Evolutionary conservation across 225 moss, liverwort and hornwort species (phyloP).

Genomic region (Pseudoscleropodium purum): DNA sequence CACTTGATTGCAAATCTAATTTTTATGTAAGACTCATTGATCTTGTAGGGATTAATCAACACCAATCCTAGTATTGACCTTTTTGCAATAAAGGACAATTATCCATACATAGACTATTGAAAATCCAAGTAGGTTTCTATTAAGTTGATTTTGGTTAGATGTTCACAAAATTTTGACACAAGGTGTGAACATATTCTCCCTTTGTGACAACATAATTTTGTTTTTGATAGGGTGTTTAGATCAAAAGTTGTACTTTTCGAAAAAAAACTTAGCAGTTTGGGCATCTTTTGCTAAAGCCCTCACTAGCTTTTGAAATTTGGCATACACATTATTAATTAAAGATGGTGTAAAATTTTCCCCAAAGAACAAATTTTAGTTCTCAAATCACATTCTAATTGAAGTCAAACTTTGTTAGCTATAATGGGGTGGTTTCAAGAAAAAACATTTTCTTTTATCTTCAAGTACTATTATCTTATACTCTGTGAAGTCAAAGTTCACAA

Average conservation of each 20-base stretch:
- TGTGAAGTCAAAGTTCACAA: background rate
- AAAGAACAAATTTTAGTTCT: no score
- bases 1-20: background rate
- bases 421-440: fast-evolving
- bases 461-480: background rate
- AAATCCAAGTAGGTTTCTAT: background rate
- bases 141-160: background rate
- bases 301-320: background rate
- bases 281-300: background rate
- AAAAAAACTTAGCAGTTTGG: background rate
- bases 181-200: fast-evolving
- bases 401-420: background rate
- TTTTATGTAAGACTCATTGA: background rate
- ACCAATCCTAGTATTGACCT: background rate
- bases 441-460: background rate
- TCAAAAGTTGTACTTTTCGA: background rate
- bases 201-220: background rate
- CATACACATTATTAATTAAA: background rate
- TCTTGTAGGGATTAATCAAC: background rate
- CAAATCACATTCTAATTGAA: background rate
- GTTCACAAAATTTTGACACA: background rate
- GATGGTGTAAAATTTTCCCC: fast-evolving
- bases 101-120: fast-evolving
- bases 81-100: background rate
- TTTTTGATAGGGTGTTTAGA: fast-evolving